Percentiles rank a stretch among this genome's conserved stretches.
These are phyloP conservation scores for Durio zibethinus DNA, from an alignment of 345 rosid genomes.

Conservation along the genomic window DNA sequence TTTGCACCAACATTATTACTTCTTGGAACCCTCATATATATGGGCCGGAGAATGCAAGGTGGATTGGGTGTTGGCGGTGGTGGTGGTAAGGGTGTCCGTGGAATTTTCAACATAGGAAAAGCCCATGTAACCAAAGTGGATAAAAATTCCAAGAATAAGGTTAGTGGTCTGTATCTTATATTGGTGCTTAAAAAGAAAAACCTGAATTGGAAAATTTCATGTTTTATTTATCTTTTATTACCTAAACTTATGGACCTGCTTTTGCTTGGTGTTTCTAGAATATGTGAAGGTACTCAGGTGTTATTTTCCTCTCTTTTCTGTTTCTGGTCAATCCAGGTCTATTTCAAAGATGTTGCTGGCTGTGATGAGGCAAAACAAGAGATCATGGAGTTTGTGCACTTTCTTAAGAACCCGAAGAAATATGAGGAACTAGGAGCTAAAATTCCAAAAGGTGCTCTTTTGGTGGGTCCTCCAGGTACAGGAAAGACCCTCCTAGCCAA, in stretches of 20 bases:
- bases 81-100: slow-evolving; percentile 79
- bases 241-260: neutral
- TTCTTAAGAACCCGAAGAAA: slow-evolving; percentile 86
- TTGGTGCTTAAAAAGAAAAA: neutral
- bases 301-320: neutral
- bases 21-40: slow-evolving; percentile 61
- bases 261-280: neutral
- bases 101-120: slow-evolving; percentile 93
- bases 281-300: neutral
- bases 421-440: slow-evolving; percentile 95
- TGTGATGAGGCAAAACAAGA: slow-evolving; percentile 99
- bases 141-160: slow-evolving; percentile 92
- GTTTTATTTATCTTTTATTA: neutral
- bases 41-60: slow-evolving; percentile 80
- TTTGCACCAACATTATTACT: slow-evolving; percentile 73
- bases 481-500: slow-evolving; percentile 97
- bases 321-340: slow-evolving; percentile 43
- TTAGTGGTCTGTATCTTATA: slow-evolving; percentile 20
- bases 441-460: slow-evolving; percentile 91
- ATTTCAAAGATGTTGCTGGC: slow-evolving; percentile 94
- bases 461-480: slow-evolving; percentile 95
- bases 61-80: slow-evolving; percentile 83
- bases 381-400: slow-evolving; percentile 96
- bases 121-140: slow-evolving; percentile 82
- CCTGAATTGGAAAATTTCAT: neutral